Evolutionary conservation across 352 stramenopile species (phyloP), one percentile per base, ranked within the genome.

Genomic region (Phytophthora europaea): DNA sequence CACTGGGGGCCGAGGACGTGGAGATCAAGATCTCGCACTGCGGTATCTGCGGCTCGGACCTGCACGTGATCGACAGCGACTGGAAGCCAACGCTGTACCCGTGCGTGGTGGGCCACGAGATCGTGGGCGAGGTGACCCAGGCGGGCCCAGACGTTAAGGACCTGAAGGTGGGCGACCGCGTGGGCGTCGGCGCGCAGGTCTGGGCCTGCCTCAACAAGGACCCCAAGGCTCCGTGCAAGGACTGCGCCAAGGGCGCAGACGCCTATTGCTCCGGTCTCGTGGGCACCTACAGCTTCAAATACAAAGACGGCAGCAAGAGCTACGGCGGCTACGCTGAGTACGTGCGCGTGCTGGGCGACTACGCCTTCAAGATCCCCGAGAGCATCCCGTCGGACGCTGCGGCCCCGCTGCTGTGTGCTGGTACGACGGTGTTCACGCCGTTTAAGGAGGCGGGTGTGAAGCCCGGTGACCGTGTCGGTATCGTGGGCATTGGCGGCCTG

Each of bases 401-500:
- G 2, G 66, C 66, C 7, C 66, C 66, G 2, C 54, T 73, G 34
- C 12, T 76, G 28, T 31, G 28, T 7, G 28, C 28, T 7, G 28
- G 28, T 31, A 31, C 28, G 28, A 31, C 45, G 75, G 87, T 85
- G 18, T 98, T 86, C 70, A 91, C 82, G 31, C 92, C 92, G 6
- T 56, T 96, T 31, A 84, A 83, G 69, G 70, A 85, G 40, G 81
- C 61, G 3, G 80, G 71, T 48, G 78, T 89, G 2, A 77, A 89
- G 70, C 64, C 68, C 8, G 82, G 82, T 28, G 67, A 88, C 54
- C 85, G 79, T 10, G 79, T 98, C 1, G 91, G 79, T 26, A 68
- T 98, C 9, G 73, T 92, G 1, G 92, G 92, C 9, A 89, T 97
- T 47, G 92, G 92, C 20, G 92, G 92, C 12, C 74, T 98, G 16